Evolutionary conservation across 257 asterid genomes (phyloP), one percentile per base, ranked within the genome.

Genomic region (Cinchona pubescens): DNA sequence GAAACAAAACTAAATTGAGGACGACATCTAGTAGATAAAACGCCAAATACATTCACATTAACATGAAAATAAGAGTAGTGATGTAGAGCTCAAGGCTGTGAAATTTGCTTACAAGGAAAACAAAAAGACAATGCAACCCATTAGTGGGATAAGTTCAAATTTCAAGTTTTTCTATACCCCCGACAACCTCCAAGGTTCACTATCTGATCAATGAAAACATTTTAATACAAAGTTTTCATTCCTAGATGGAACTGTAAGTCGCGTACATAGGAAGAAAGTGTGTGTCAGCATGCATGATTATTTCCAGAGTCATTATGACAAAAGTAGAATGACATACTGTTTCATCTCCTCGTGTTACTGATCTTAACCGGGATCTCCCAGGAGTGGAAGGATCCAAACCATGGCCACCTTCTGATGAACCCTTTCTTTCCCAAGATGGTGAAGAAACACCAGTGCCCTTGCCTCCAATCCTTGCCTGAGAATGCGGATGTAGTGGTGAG

Each of bases 391-490:
- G 95, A 37, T 92, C 91, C 71, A 82, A 77, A 46, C 89, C 86
- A 19, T 82, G 93, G 81, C 80, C 79, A 61, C 93, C 91, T 53
- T 91, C 98, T 53, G 86, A 76, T 5, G 86, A 67, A 80, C 81
- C 83, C 79, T 83, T 92, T 84, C 90, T 88, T 70, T 92, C 98
- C 97, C 97, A 89, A 11, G 97, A 85, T 59, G 98, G 98, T 71
- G 97, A 93, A 80, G 98, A 88, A 72, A 86, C 76, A 67, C 88
- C 94, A 60, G 81, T 79, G 67, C 62, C 85, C 78, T 75, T 89
- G n/a, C 85, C 90, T 69, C 87, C 92, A 72, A 46, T 62, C 75
- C 81, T 88, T 77, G 83, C 85, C 76, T 84, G 92, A 67, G 87
- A 81, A 75, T 89, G 87, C 1, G 90, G 88, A 76, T 92, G 98